Evolutionary conservation across 768 basidiomycete species (phyloP), one percentile per base, ranked within the genome.

Genomic region (Pluteus cervinus): DNA sequence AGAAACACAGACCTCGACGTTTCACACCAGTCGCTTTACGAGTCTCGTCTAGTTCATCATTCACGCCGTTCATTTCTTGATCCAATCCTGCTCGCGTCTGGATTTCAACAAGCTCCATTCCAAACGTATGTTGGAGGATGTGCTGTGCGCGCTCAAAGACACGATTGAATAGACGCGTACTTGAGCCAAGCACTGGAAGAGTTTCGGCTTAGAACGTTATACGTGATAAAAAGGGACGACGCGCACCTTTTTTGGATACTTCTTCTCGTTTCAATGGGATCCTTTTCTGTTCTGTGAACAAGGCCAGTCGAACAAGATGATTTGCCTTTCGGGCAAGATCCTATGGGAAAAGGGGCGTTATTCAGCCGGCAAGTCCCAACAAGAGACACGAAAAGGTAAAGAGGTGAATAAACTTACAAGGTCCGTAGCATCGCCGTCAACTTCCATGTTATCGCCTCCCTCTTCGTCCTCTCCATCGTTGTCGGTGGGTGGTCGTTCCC

Each of bases 21-120:
- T 72, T 79, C 22, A 72, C 52, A 2, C 71, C 71, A 1, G 70
- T 69, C 12, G 66, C 66, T 25, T 65, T 70, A 38, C 54, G 62
- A 29, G 54, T 61, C 32, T 63, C 57, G 46, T 69, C 56, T 11
- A 62, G 58, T 41, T 70, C 71, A 3, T 67, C 65, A 15, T 59
- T 62, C 11, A 14, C 23, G 24, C 8, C 35, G 33, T 44, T 52
- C 2, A 55, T 53, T 12, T 63, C 63, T 21, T 64, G 60, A 17
- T 69, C 71, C 7, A 68, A 52, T 43, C 60, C 72, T 25, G 63
- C 72, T 20, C 75, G 71, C 2, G 74, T 58, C 38, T 73, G 70
- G 2, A 91, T 68, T 50, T 85, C 81, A 23, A 81, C 74, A 12
- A 91, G 68, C 46, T 90, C 84, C 76, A 87, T 78, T 1, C 81